Evolutionary conservation across 2,329 filamentous ascomycete species (phyloP), one percentile per base, ranked within the genome.

Genomic region (Dothideomycetes sp.): DNA sequence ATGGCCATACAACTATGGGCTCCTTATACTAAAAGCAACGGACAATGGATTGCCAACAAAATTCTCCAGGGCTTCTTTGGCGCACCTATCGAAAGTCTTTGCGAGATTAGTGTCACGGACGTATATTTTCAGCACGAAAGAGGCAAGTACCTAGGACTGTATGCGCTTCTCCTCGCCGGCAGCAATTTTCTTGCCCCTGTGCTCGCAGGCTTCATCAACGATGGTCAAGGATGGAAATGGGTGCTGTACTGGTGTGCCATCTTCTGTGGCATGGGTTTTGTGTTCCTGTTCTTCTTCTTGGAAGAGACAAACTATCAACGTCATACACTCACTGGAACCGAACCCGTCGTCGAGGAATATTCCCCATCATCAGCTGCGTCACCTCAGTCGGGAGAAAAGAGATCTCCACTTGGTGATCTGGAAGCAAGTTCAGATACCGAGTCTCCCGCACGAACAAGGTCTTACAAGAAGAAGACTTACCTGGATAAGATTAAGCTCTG

Each of bases 201-300:
- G 6, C 53, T 71, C 20, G 65, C 65, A 3, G 71, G 70, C 1
- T 73, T 67, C 49, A 67, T 75, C 45, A 60, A 61, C 25, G 63
- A 71, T 29, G 61, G 60, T 1, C 60, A 63, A 45, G 68, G 36
- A n/a, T 40, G 36, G 36, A n/a, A 18, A 6, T 40, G 36, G 36
- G 36, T 40, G 5, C 22, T 36, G 16, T 67, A 70, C 49, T 75
- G 71, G 62, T 68, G 67, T 23, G 69, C 73, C 4, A 76, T 79
- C 19, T 65, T 78, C 47, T 54, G 60, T 3, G 71, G 57, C 1
- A 55, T 68, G 1, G 62, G 58, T 8, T 68, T 71, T 25, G 49
- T 77, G 13, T 64, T 74, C 47, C 56, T 71, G 2, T 76, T 75
- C 58, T 71, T 78, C 49, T 68, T 71, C 53, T 68, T 76, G 63